Evolutionary conservation across 768 basidiomycete species (phyloP).

Genomic region (Mycena filopes): DNA sequence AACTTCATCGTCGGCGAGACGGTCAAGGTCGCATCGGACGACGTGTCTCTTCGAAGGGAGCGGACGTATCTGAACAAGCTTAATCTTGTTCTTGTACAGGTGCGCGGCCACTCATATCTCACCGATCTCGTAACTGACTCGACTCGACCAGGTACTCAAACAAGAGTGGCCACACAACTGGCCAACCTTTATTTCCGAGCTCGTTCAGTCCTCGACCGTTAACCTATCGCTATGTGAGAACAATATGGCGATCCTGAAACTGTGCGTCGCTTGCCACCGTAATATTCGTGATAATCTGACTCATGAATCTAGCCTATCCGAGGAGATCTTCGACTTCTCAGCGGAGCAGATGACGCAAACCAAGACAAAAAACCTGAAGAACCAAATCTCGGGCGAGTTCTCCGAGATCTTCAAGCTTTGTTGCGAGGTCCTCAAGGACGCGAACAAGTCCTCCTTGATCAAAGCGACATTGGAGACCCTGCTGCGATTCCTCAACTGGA

Average conservation of each 20-base stretch:
- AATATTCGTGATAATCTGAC: neutral
- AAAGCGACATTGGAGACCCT: slow-evolving; percentile 95
- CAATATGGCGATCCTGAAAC: slow-evolving; percentile 98
- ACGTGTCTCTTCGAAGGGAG: slow-evolving; percentile 85
- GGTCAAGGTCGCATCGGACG: slow-evolving; percentile 94
- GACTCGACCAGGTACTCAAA: slow-evolving; percentile 82
- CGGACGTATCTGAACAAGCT: slow-evolving; percentile 96
- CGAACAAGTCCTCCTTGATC: slow-evolving; percentile 93
- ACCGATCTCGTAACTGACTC: slow-evolving; percentile 15
- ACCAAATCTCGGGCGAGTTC: slow-evolving; percentile 97
- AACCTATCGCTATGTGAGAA: slow-evolving; percentile 98
- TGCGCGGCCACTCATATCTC: slow-evolving; percentile 45
- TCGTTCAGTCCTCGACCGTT: slow-evolving; percentile 96
- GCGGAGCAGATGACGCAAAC: slow-evolving; percentile 98
- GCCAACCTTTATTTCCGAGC: slow-evolving; percentile 97
- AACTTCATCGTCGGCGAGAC: slow-evolving; percentile 96
- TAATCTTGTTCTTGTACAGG: slow-evolving; percentile 95
- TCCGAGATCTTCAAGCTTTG: slow-evolving; percentile 98
- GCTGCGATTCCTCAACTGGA: slow-evolving; percentile 97
- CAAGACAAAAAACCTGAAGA: slow-evolving; percentile 96
- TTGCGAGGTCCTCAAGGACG: slow-evolving; percentile 95
- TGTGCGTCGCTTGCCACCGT: slow-evolving; percentile 43
- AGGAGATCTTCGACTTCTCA: slow-evolving; percentile 99
- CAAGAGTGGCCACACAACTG: slow-evolving; percentile 99
- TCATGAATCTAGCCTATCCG: slow-evolving; percentile 64